Evolutionary conservation across 2,329 filamentous ascomycete genomes (phyloP).

Genomic region (Sclerotinia borealis): DNA sequence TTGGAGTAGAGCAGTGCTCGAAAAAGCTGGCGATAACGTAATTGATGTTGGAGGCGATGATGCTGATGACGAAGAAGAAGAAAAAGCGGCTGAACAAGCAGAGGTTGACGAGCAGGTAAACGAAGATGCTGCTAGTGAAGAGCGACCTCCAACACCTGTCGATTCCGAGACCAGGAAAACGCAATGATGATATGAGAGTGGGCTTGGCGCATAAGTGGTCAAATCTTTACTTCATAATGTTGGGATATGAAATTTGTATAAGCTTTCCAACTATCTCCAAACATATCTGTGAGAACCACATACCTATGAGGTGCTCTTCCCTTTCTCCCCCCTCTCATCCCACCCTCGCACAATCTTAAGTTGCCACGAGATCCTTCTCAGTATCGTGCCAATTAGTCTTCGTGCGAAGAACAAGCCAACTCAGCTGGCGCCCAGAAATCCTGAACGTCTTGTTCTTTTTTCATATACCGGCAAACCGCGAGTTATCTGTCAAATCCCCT

Average conservation of each 20-base stretch:
- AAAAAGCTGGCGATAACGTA: conserved; percentile 72
- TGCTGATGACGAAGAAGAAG: conserved; percentile 44
- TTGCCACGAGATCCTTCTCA: conserved; percentile 73
- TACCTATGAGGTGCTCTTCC: not conserved
- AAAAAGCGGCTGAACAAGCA: conserved; percentile 10
- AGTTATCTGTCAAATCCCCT: conserved; percentile 22
- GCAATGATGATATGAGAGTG: conserved; percentile 5
- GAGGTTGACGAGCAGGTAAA: not conserved
- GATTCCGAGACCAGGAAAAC: conserved; percentile 18
- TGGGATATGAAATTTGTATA: not conserved
- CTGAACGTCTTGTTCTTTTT: conserved; percentile 34
- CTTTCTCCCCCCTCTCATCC: not conserved
- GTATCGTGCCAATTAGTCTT: conserved; percentile 94
- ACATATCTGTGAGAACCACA: not conserved
- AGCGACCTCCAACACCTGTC: not conserved
- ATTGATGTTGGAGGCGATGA: conserved; percentile 68
- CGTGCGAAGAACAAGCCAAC: conserved; percentile 66
- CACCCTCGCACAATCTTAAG: conserved; percentile 79
- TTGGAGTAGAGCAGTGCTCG: conserved; percentile 66
- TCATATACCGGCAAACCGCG: conserved; percentile 26
- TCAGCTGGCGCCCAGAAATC: conserved; percentile 33
- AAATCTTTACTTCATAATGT: not conserved
- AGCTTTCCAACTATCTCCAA: not conserved
- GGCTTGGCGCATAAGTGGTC: not conserved
- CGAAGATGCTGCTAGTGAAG: not conserved